Evolutionary conservation across 768 basidiomycete genomes (phyloP), one percentile per base, ranked within the genome.

Genomic region (Exsudoporus frostii): DNA sequence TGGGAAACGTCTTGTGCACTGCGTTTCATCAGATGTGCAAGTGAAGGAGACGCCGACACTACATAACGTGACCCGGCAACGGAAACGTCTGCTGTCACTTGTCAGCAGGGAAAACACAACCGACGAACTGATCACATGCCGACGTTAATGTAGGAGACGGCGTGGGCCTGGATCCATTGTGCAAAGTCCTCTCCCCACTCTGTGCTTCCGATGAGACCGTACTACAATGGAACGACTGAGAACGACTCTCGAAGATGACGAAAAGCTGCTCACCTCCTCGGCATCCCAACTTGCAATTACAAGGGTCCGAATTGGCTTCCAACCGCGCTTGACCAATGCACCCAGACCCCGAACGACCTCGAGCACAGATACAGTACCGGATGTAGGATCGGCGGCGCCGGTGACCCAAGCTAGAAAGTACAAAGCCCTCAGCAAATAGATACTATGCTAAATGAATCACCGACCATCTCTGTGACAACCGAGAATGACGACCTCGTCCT

Each of bases 121-220:
- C 7, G 3, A 48, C 29, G 25, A 38, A 48, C 8, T 20, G 22
- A 30, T 19, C n/a, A 62, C 72, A 34, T 63, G 74, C 77, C 83
- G 24, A 94, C 77, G 64, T 97, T 97, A 52, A 97, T 68, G 65
- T 98, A 98, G 14, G 90, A 80, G 15, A 90, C 92, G 40, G 86
- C 88, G 56, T 95, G 81, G 25, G 84, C 73, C 22, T 81, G 77
- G 38, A 98, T 82, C 83, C 87, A 95, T 20, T 81, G 76, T 0
- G 83, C 70, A 65, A 96, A 98, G 67, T 98, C 96, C 69, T 97
- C 95, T 9, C 85, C 92, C 81, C 88, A 96, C 70, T 98, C 94
- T 4, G 91, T 95, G 62, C 86, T 89, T 25, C 95, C 95, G 34
- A 91, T 66, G 38, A 92, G 77, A 24, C 89, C 90, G 48, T 81